Evolutionary conservation across 2,329 filamentous ascomycete species (phyloP).

Genomic region (Xylaria sp.): DNA sequence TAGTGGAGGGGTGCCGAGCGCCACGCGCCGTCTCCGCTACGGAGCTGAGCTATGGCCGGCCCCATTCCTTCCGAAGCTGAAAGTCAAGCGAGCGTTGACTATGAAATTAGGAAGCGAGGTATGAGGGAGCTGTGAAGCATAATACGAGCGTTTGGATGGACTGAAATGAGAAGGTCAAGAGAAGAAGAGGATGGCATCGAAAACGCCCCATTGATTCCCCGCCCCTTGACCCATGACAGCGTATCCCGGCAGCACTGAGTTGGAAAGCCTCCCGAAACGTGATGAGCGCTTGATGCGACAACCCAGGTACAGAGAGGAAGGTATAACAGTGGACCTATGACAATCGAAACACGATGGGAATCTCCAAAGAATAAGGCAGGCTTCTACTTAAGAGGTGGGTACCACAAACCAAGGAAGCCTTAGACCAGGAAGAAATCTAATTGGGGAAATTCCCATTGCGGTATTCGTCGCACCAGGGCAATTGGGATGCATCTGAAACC

Average conservation of each 20-base stretch:
- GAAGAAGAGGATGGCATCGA: background rate
- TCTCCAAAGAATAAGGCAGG: background rate
- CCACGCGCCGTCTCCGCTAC: constrained; percentile 7
- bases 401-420: background rate
- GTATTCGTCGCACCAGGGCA: constrained; percentile 11
- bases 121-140: background rate
- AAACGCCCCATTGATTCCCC: background rate
- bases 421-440: background rate
- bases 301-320: constrained; percentile 12
- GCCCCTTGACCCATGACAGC: background rate
- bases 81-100: background rate
- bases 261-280: constrained; percentile 9
- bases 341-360: background rate
- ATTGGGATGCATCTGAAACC: constrained; percentile 24
- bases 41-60: constrained; percentile 9
- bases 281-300: constrained; percentile 22
- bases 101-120: background rate
- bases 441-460: background rate
- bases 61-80: constrained; percentile 15
- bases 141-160: constrained; percentile 1
- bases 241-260: background rate
- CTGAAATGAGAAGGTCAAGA: constrained; percentile 20
- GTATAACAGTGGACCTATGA: constrained; percentile 10
- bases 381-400: background rate
- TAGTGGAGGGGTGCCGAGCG: background rate